Evolutionary conservation across 2,329 filamentous ascomycete species (phyloP).

Genomic region (Juglanconis juglandina): DNA sequence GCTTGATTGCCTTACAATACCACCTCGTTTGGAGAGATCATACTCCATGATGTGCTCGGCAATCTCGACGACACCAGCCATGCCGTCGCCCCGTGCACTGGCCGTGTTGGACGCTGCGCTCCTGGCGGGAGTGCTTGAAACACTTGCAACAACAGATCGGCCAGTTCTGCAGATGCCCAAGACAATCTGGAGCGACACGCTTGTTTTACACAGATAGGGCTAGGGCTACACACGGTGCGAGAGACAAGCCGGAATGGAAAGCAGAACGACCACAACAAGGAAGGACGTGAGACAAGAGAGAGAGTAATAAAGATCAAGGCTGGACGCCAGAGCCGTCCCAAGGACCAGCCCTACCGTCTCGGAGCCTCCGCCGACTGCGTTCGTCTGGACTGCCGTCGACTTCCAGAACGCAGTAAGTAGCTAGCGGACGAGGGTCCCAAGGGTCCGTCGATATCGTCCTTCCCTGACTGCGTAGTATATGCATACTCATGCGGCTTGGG

Average conservation of each 20-base stretch:
- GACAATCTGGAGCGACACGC: not conserved
- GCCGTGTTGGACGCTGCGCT: not conserved
- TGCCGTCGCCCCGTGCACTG: not conserved
- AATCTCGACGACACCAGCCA: not conserved
- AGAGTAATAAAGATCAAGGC: not conserved
- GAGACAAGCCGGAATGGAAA: not conserved
- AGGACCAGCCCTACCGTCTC: not conserved
- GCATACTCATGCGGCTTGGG: not conserved
- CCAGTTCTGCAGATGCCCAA: not conserved
- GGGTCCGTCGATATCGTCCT: not conserved
- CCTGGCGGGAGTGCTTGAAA: not conserved
- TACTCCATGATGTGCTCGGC: not conserved
- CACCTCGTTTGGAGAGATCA: not conserved
- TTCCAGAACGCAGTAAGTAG: not conserved
- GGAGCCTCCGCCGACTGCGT: not conserved
- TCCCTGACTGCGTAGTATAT: not conserved
- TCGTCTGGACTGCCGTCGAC: not conserved
- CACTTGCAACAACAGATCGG: slow-evolving; percentile 3
- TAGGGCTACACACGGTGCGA: not conserved
- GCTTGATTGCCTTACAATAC: not conserved
- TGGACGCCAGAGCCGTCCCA: not conserved
- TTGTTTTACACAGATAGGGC: not conserved
- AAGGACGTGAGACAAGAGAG: no score
- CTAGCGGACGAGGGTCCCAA: not conserved
- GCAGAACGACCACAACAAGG: no score